Conservation (phyloP, 192 early-diverging fungal genomes). For the Chytriomyces confervae region DNA sequence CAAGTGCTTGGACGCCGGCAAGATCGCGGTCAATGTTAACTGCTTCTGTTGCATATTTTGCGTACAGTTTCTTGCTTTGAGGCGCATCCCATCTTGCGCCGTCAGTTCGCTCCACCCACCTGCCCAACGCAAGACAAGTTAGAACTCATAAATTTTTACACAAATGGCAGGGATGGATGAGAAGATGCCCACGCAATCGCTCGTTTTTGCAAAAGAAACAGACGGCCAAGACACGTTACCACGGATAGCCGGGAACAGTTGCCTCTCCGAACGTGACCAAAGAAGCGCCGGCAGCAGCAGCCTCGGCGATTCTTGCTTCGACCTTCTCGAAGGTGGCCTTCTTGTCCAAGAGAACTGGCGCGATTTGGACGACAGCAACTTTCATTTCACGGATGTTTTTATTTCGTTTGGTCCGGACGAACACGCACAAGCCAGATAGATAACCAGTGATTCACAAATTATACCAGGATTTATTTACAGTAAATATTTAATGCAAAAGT, state of each 20-base stretch:
- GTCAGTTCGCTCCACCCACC: slow-evolving; percentile 26
- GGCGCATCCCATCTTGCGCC: slow-evolving; percentile 1
- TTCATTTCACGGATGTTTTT: slow-evolving; percentile 25
- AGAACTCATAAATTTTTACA: no score
- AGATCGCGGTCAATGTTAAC: background rate
- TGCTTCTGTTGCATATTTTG: slow-evolving; percentile 12
- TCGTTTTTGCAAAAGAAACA: no score
- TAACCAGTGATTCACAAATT: background rate
- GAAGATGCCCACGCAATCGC: no score
- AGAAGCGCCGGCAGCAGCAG: slow-evolving; percentile 1
- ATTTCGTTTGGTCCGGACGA: background rate
- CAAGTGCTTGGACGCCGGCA: background rate
- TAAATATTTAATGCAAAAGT: no score
- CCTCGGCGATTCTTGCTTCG: background rate
- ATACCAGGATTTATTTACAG: no score
- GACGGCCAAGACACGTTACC: background rate
- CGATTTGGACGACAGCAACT: slow-evolving; percentile 18
- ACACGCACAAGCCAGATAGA: background rate
- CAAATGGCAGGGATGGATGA: no score
- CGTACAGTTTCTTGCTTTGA: slow-evolving; percentile 1
- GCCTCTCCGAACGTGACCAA: slow-evolving; percentile 30
- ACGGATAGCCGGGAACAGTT: slow-evolving; percentile 31
- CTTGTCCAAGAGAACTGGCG: slow-evolving; percentile 26
- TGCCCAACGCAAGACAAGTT: no score
- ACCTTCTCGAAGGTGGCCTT: slow-evolving; percentile 8